Conservation (phyloP, 108 stramenopile genomes). For the Discostella pseudostelligera region DNA sequence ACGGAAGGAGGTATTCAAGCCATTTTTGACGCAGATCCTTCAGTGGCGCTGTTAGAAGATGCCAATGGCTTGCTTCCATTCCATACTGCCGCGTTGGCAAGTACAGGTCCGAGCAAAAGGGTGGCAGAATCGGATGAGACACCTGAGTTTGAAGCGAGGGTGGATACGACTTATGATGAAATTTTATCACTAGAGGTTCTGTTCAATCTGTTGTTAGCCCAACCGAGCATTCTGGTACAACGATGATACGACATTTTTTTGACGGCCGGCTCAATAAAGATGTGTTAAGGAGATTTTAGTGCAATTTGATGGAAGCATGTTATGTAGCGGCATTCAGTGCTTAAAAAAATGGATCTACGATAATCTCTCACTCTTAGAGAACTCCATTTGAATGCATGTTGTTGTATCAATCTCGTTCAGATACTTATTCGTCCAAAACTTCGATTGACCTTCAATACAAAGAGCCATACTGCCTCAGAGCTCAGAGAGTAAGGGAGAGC, state of each 20-base stretch:
- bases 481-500: too few species aligned
- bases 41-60: constrained; percentile 48
- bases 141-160: background rate
- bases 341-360: too few species aligned
- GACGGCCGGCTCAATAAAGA: too few species aligned
- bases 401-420: too few species aligned
- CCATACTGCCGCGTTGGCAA: constrained; percentile 46
- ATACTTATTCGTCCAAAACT: too few species aligned
- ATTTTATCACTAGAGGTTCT: constrained; percentile 32
- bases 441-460: too few species aligned
- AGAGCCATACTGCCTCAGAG: too few species aligned
- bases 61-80: constrained; percentile 60
- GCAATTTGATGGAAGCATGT: too few species aligned
- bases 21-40: constrained; percentile 67
- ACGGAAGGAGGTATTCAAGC: constrained; percentile 48
- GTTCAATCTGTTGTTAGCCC: constrained; percentile 34
- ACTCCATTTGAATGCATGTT: too few species aligned
- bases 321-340: too few species aligned
- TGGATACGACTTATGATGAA: constrained; percentile 14
- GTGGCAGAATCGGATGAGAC: constrained; percentile 3
- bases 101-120: background rate
- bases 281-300: too few species aligned
- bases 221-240: constrained; percentile 34
- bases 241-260: background rate
- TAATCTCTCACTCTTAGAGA: too few species aligned